Evolutionary conservation across 2,329 filamentous ascomycete genomes (phyloP), one percentile per base, ranked within the genome.

Genomic region (Dactylellina drechsleri): DNA sequence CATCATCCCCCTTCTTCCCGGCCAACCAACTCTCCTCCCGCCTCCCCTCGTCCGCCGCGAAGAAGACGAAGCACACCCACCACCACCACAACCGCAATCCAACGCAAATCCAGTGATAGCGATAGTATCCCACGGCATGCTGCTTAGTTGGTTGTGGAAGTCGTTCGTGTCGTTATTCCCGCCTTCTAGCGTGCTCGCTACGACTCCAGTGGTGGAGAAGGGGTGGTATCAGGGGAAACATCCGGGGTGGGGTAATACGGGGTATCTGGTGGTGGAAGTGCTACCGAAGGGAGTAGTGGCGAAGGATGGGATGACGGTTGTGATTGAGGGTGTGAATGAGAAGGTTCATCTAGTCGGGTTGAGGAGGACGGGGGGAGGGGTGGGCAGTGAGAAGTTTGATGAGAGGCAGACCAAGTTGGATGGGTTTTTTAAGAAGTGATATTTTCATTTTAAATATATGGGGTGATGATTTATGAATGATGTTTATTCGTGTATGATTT

Each of bases 71-170:
- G 31, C 31, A 7, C 10, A 36, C 31, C 31, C 31, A 4, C 71
- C 90, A 15, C 77, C 83, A 10, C 77, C 81, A 8, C 81, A 84
- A 10, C 62, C 49, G 13, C 53, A 53, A 18, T 23, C n/a, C 6
- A 16, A n/a, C 4, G 18, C 40, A 13, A 68, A 57, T 12, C 75
- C 81, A 5, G 31, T 84, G 1, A 83, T 92, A 12, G 89, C 88
- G 0, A 83, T 96, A 13, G 90, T 96, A 2, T 90, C 93, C 1
- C 93, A 97, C 79, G 93, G 93, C 15, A 89, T 96, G 75, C 88
- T 96, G 47, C 85, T 97, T 1, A 88, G 87, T 1, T 85, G 88
- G 36, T 82, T 97, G 0, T 89, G 91, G 85, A 85, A 86, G 66
- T 84, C 85, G 12, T 81, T 96, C 13, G 82, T 90, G 6, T 82